A percentile compares a stretch with the other conserved stretches of the same genome.
These are phyloP conservation scores for Themeda triandra DNA, from an alignment of 176 grass and related monocot species.

Conservation along the genomic window DNA sequence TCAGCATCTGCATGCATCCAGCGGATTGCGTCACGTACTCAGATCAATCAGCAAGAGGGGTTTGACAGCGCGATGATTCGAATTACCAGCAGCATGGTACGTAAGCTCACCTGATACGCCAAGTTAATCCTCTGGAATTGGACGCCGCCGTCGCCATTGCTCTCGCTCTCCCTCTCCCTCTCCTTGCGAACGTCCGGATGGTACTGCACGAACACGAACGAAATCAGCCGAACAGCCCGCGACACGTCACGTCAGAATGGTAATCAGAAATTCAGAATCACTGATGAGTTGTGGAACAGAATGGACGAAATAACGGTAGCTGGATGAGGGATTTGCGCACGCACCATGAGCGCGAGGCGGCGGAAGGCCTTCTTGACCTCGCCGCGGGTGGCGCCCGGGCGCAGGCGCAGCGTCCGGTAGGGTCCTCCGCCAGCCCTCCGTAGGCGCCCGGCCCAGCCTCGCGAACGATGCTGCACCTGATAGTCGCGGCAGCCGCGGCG, in stretches of 20 bases:
- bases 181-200: constrained; percentile 35
- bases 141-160: not conserved
- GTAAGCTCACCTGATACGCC: constrained; percentile 25
- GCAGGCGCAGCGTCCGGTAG: constrained; percentile 44
- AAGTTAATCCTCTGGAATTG: constrained; percentile 44
- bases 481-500: not conserved
- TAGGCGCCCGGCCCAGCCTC: not conserved
- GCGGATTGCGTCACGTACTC: no score
- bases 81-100: no score
- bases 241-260: not conserved
- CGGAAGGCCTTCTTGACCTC: constrained; percentile 68
- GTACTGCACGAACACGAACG: constrained; percentile 16
- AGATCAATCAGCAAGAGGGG: no score
- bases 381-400: constrained; percentile 34
- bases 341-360: constrained; percentile 50
- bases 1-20: constrained; percentile 18
- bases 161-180: not conserved
- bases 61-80: no score
- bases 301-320: no score
- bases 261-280: not conserved
- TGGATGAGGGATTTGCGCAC: not conserved
- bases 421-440: constrained; percentile 1
- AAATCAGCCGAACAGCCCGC: no score
- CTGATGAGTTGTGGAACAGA: not conserved
- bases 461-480: constrained; percentile 11